phyloP scores from a whole-genome alignment of 768 basidiomycete species.

The Termitomyces sp. region DNA sequence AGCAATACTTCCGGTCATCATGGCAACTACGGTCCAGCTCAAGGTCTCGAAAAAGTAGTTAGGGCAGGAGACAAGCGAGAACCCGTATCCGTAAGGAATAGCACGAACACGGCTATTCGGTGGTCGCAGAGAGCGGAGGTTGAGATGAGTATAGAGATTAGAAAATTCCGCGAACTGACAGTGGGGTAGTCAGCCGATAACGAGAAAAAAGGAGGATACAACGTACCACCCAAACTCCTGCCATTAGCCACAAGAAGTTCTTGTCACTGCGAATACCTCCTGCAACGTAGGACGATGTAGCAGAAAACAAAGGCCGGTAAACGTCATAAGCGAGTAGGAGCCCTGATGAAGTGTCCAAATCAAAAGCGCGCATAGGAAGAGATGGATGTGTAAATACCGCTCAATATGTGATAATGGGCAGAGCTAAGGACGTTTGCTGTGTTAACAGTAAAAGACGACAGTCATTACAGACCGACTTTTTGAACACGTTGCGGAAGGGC shows the following conservation, averaged over 20 bases:
- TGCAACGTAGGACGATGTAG: slow-evolving; percentile 53
- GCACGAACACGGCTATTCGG: slow-evolving; percentile 70
- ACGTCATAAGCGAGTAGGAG: slow-evolving; percentile 73
- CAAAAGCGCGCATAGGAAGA: neutral
- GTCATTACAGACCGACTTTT: slow-evolving; percentile 57
- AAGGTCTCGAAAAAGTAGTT: slow-evolving; percentile 93
- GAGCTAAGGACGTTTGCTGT: slow-evolving; percentile 47
- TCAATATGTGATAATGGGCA: slow-evolving; percentile 81
- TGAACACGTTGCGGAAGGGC: slow-evolving; percentile 81
- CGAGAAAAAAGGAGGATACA: neutral
- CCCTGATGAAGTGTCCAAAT: slow-evolving; percentile 34
- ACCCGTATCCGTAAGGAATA: slow-evolving; percentile 94
- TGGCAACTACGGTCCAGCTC: slow-evolving; percentile 65
- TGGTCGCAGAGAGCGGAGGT: slow-evolving; percentile 79
- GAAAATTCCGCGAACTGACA: slow-evolving; percentile 77
- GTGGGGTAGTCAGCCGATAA: neutral
- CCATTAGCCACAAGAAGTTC: slow-evolving; percentile 60
- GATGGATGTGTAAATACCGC: slow-evolving; percentile 33
- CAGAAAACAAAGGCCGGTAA: slow-evolving; percentile 77
- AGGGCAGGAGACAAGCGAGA: slow-evolving; percentile 79
- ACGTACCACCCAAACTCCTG: slow-evolving; percentile 72
- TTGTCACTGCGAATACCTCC: slow-evolving; percentile 63
- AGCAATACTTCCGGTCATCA: slow-evolving; percentile 73
- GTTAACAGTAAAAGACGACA: neutral
- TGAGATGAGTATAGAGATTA: slow-evolving; percentile 81